Percentiles rank a stretch among this genome's conserved stretches.
Conservation (phyloP, 495 filamentous ascomycete species). For the Polyplosphaeria fusca region DNA sequence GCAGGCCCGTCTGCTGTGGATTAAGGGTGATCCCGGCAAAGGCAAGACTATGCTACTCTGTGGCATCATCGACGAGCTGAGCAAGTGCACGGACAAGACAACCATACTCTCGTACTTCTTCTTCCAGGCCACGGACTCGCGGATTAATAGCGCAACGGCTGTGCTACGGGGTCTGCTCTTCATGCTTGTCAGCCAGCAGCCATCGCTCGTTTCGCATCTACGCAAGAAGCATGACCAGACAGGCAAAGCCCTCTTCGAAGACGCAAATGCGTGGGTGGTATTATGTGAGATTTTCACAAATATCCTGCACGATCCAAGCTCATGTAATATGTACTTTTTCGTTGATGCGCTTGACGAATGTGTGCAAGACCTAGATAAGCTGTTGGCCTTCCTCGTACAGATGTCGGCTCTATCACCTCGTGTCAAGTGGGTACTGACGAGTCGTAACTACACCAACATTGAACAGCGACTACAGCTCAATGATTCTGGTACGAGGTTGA, state of each 20-base stretch:
- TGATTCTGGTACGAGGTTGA: constrained; percentile 24
- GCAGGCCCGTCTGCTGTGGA: background rate
- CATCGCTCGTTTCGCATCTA: no score
- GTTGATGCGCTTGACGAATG: constrained; percentile 10
- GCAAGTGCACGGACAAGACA: constrained; percentile 4
- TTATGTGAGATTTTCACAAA: no score
- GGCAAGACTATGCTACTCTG: no score
- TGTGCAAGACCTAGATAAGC: background rate
- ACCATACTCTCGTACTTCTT: constrained; percentile 9
- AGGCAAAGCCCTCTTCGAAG: no score
- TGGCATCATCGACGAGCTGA: constrained; percentile 11
- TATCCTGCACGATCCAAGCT: constrained; percentile 34
- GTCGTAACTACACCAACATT: constrained; percentile 42
- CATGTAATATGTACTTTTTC: constrained; percentile 37
- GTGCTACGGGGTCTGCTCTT: constrained; percentile 45
- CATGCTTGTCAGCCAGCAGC: no score
- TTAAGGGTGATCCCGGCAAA: no score
- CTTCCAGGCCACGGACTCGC: constrained; percentile 17
- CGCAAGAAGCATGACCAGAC: no score
- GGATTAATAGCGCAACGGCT: no score
- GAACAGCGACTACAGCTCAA: constrained; percentile 33
- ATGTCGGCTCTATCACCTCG: constrained; percentile 12
- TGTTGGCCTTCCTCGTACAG: constrained; percentile 28
- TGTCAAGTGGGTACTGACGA: constrained; percentile 42
- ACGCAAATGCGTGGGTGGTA: no score